Evolutionary conservation across 83 land plant genomes (phyloP).

Genomic region (Picea abies): DNA sequence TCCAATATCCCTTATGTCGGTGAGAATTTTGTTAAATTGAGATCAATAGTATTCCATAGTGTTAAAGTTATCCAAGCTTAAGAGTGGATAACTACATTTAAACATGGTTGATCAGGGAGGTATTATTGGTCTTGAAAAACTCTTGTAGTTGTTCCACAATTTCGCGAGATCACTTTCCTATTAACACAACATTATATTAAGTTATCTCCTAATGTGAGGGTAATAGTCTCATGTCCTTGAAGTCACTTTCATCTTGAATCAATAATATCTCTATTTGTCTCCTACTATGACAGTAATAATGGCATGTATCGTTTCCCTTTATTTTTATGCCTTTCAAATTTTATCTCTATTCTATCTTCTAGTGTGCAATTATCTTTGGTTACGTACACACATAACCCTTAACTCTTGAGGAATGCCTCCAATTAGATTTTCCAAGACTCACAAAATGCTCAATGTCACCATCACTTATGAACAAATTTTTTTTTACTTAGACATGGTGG

Average conservation of each 20-base stretch:
- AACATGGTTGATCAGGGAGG: too few species aligned
- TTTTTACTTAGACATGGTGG: too few species aligned
- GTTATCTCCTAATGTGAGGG: too few species aligned
- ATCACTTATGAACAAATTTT: too few species aligned
- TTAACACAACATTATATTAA: too few species aligned
- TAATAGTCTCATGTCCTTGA: too few species aligned
- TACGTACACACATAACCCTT: neutral
- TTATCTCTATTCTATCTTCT: neutral
- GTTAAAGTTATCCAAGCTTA: too few species aligned
- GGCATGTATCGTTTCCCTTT: neutral
- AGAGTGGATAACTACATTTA: too few species aligned
- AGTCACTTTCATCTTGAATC: neutral
- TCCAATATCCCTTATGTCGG: too few species aligned
- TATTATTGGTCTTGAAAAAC: too few species aligned
- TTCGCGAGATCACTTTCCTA: neutral
- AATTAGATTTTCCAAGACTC: neutral
- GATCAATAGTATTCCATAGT: too few species aligned
- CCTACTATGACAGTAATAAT: neutral
- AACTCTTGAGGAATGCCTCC: neutral
- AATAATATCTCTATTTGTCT: neutral
- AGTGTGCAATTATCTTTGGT: neutral
- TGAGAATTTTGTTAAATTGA: too few species aligned
- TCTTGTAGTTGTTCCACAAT: neutral
- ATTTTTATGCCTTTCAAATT: neutral
- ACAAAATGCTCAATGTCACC: neutral